Base-by-base conservation (phyloP, 371 early-diverging fungal species). In the Basidiobolus meristosporus region DNA sequence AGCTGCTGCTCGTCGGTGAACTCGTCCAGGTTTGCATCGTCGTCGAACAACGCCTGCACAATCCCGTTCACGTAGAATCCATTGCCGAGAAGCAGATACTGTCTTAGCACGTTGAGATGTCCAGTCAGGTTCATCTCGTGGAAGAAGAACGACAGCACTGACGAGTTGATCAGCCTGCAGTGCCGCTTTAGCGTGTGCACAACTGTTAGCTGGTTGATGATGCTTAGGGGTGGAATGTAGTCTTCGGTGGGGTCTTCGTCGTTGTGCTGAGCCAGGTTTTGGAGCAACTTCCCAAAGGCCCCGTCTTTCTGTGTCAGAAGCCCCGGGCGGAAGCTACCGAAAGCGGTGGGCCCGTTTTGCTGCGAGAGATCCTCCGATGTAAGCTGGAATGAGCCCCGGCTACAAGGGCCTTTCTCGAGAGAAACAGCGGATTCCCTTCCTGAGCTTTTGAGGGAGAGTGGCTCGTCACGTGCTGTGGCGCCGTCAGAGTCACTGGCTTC, bases 151-250 rank as follows among this genome's bases (percentile, higher is more conserved):
- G 50, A 44, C 54, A 65, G 50, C 23, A 57, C 54, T 12, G 60
- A 63, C 26, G 52, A 50, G 31, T 61, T 61, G 2, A 65, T 38
- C 2, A 63, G 26, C 7, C 60, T 56, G 39, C 63, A 63, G 56
- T 63, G 61, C 17, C 45, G 33, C 17, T 44, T 31, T 22, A 65
- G 35, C 4, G 66, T 56, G 28, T 42, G 38, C 12, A 45, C 42
- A 14, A 59, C 41, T 11, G 54, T 61, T n/a, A 51, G 47, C 2
- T 38, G 35, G 9, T 38, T 50, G n/a, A 63, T 51, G 0, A 51
- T 53, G 12, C 51, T 44, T 19, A 61, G 11, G 1, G 54, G 51
- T 37, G 61, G 62, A 46, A 62, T 59, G 47, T 46, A 53, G 16
- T 46, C 32, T 16, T 45, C 45, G n/a, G 39, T 30, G 4, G 33